Percentiles rank a stretch among this genome's conserved stretches.
Conservation (phyloP, 352 stramenopile species). For the Halophytophthora batemanensis region DNA sequence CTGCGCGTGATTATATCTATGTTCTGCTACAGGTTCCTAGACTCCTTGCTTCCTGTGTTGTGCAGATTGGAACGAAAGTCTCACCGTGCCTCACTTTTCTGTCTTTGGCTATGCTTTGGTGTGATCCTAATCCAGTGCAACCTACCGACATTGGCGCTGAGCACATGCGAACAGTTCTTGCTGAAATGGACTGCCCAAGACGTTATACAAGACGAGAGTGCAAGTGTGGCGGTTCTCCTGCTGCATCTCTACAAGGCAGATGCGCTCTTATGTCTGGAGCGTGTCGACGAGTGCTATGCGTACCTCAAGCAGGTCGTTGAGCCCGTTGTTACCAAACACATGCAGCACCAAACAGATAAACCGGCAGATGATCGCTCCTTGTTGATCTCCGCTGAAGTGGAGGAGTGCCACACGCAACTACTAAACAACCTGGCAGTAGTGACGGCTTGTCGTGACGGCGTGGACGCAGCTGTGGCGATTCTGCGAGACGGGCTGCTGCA, state of each 20-base stretch:
- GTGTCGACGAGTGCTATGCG: slow-evolving; percentile 49
- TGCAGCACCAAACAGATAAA: not conserved
- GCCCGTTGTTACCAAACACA: slow-evolving; percentile 21
- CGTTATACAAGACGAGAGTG: not conserved
- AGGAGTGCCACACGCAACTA: slow-evolving; percentile 45
- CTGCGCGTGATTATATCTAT: slow-evolving; percentile 47
- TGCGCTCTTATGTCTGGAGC: slow-evolving; percentile 70
- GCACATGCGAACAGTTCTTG: slow-evolving; percentile 38
- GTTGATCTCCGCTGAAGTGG: slow-evolving; percentile 23
- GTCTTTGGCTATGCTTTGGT: not conserved
- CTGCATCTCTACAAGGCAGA: slow-evolving; percentile 70
- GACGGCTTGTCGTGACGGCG: slow-evolving; percentile 32
- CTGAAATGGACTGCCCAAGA: not conserved
- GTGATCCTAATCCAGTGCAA: slow-evolving; percentile 40
- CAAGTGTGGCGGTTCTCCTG: slow-evolving; percentile 13
- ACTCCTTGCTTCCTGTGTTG: not conserved
- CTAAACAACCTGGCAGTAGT: slow-evolving; percentile 77
- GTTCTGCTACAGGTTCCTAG: slow-evolving; percentile 50
- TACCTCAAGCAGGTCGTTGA: slow-evolving; percentile 37
- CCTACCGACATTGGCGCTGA: slow-evolving; percentile 42
- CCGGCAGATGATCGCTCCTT: not conserved
- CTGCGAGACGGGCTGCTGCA: slow-evolving; percentile 37
- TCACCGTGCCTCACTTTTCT: not conserved
- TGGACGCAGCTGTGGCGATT: slow-evolving; percentile 38
- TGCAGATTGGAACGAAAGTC: not conserved